Evolutionary conservation across 371 early-diverging fungal species (phyloP), one percentile per base, ranked within the genome.

Genomic region (Actinomortierella ambigua): DNA sequence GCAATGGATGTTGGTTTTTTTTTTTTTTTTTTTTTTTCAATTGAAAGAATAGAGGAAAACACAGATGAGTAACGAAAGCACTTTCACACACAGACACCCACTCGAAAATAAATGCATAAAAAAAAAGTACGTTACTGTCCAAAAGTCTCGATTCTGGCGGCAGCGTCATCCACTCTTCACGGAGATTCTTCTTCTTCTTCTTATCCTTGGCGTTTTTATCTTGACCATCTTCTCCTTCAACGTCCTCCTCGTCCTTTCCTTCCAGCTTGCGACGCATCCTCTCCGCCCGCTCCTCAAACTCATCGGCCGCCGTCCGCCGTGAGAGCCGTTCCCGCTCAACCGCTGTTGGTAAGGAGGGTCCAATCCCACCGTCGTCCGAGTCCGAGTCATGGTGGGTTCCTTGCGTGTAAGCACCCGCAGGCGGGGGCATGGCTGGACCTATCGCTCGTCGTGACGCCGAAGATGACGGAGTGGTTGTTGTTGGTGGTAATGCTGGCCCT

Each of bases 151-250:
- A 75, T 51, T 85, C 83, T 18, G 90, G 90, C 26, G 90, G 90
- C 1, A 85, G 78, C 42, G 85, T 55, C 90, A 89, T 89, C 90
- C 90, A 89, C 50, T 88, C 88, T 15, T 79, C 84, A 59, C 90
- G 34, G 11, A 34, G 34, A 34, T 34, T 34, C 34, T 34, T 79
- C 56, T 56, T 34, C 2, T 61, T 43, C 40, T 67, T 63, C 28
- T 79, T 73, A 2, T 77, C 61, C 57, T 82, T 85, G n/a, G 57
- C 57, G 1, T 15, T 46, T 22, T 22, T 28, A 1, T 41, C 23
- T 14, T 27, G 27, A 8, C 59, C 29, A n/a, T 53, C 63, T 22
- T 64, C 57, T 60, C 66, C 56, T 58, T 69, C 41, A 40, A 54
- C 56, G 22, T 68, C 79, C 78, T 77, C 68, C 67, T 46, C 56